A percentile compares a stretch with the other conserved stretches of the same genome.
Evolutionary conservation across 2,329 filamentous ascomycete species (phyloP).

Genomic region (Epichloe elymi): DNA sequence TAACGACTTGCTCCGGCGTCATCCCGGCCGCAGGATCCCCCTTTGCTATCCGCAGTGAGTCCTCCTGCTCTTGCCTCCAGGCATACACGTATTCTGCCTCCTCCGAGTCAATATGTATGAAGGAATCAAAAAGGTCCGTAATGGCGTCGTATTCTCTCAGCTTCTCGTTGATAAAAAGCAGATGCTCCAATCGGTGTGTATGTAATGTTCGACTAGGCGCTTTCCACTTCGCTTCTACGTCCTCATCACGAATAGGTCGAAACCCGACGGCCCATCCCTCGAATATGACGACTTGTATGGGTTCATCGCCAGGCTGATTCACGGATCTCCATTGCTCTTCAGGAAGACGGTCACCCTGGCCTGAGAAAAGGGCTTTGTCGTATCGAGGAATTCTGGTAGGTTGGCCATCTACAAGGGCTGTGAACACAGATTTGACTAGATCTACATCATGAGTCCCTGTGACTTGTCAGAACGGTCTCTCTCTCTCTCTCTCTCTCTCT

Average conservation of each 20-base stretch:
- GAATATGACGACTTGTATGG: constrained; percentile 57
- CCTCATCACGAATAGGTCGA: constrained; percentile 41
- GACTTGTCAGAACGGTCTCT: background rate
- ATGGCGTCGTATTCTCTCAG: constrained; percentile 34
- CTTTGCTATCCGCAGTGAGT: constrained; percentile 48
- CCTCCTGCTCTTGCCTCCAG: constrained; percentile 76
- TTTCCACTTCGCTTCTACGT: constrained; percentile 39
- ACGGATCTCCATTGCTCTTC: constrained; percentile 47
- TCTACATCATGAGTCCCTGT: constrained; percentile 58
- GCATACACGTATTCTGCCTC: constrained; percentile 64
- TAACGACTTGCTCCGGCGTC: constrained; percentile 64
- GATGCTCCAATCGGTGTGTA: constrained; percentile 33
- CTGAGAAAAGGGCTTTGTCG: constrained; percentile 68
- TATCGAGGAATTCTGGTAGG: constrained; percentile 56
- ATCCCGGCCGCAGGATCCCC: constrained; percentile 53
- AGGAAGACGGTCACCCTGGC: constrained; percentile 62
- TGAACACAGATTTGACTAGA: constrained; percentile 51
- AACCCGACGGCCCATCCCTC: constrained; percentile 92
- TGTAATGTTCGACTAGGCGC: constrained; percentile 35
- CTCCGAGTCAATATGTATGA: constrained; percentile 54
- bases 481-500: no score
- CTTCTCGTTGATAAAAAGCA: constrained; percentile 36
- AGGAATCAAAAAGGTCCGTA: constrained; percentile 37
- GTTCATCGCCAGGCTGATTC: constrained; percentile 34
- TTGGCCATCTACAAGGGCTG: constrained; percentile 35